Evolutionary conservation across 148 eudicot genomes (phyloP), one percentile per base, ranked within the genome.

Genomic region (Vaccinium darrowii): DNA sequence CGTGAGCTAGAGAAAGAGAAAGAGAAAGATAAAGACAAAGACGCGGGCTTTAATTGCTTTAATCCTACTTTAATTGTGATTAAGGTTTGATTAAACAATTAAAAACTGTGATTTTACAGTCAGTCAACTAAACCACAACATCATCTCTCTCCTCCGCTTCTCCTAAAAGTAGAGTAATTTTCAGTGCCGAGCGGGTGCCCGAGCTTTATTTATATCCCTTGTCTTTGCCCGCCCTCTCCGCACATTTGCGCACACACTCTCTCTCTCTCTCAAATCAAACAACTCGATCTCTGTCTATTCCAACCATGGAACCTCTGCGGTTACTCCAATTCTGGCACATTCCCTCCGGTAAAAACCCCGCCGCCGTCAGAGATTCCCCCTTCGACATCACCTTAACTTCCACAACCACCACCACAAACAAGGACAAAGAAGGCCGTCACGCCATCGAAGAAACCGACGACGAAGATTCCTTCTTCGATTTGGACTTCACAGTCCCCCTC

Each of bases 381-480:
- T 49, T 36, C 56, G 57, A 81, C 1, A 4, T 25, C 73, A 23
- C 86, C 0, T 51, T n/a, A 15, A 60, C 6, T 60, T 83, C 9
- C 65, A 81, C 79, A 80, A 54, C 49, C 63, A 84, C 81, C 51
- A 57, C 84, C 11, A 80, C 76, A 62, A 86, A n/a, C 58, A 84
- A 62, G 27, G 52, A 78, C 50, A 50, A 0, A 36, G 56, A 60
- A 25, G 63, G 52, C 80, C 60, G 25, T n/a, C 82, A 84, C 56
- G 36, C 84, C 33, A 60, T 80, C 3, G 87, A 73, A 53, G 87
- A 73, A 62, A 33, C 75, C 21, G 84, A 89, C 76, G 85, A 80
- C 4, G 89, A 86, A 7, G 95, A 94, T 25, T 93, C 98, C 1
- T 93, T 91, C 87, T 92, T 95, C 84, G 98, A 95, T 52, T 87